Conservation (phyloP, 129 eudicot species). For the Flaveria trinervia region DNA sequence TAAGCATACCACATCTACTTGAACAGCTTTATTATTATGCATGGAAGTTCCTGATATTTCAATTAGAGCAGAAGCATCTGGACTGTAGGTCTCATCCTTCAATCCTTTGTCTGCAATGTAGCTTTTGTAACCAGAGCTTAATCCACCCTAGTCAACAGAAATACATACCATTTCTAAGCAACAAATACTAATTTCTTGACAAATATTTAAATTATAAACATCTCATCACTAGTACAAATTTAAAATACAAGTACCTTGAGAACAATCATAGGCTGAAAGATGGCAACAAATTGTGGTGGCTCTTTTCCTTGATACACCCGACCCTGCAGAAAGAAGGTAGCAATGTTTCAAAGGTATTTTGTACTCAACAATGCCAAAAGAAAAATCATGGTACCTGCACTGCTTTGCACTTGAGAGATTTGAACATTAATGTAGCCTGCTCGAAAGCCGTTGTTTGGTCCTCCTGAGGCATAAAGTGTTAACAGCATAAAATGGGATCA, state of each 20-base stretch:
- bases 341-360: conserved; percentile 12
- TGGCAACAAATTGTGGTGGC: conserved; percentile 92
- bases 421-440: conserved; percentile 69
- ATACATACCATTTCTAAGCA: background rate
- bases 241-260: conserved; percentile 65
- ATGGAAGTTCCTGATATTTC: conserved; percentile 83
- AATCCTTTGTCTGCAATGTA: conserved; percentile 76
- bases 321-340: conserved; percentile 54
- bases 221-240: background rate
- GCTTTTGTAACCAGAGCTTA: conserved; percentile 90
- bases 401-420: conserved; percentile 76
- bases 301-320: conserved; percentile 92
- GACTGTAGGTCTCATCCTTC: conserved; percentile 79
- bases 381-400: conserved; percentile 52
- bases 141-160: conserved; percentile 64
- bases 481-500: background rate
- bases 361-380: background rate
- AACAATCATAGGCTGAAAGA: conserved; percentile 91
- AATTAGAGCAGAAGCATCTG: conserved; percentile 76
- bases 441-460: conserved; percentile 68
- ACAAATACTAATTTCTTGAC: background rate
- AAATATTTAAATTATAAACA: conserved; percentile 6
- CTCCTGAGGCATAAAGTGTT: conserved; percentile 50
- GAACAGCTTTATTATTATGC: conserved; percentile 80
- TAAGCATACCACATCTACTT: conserved; percentile 77